Conservation (phyloP, 306 rosid species). For the Malus orientalis region DNA sequence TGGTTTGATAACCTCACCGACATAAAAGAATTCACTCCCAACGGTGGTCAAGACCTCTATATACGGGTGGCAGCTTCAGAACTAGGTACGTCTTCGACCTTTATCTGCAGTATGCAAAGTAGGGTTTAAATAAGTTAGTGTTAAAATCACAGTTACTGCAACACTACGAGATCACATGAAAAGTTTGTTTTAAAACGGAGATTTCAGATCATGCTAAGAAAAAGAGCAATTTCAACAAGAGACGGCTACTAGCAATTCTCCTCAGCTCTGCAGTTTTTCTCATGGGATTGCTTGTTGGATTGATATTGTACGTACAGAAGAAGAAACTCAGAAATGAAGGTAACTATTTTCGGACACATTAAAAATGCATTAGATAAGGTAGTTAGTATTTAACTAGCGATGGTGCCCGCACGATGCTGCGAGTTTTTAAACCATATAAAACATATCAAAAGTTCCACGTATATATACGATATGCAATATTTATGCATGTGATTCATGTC, state of each 20-base stretch:
- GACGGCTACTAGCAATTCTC: not conserved
- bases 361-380: not conserved
- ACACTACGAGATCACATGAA: not conserved
- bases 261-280: not conserved
- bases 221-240: not conserved
- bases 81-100: not conserved
- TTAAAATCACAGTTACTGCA: too few species aligned
- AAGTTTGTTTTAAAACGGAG: not conserved
- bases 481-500: too few species aligned
- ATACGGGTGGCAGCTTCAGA: conserved; percentile 7
- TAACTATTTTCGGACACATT: not conserved
- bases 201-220: not conserved
- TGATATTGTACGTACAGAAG: not conserved
- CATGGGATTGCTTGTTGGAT: not conserved
- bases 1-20: conserved; percentile 36
- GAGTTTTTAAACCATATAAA: too few species aligned
- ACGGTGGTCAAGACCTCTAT: conserved; percentile 2
- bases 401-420: too few species aligned
- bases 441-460: too few species aligned
- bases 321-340: not conserved
- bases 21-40: not conserved
- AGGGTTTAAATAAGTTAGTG: too few species aligned
- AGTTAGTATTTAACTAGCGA: not conserved
- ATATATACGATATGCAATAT: too few species aligned
- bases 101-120: not conserved